Percentiles rank a stretch among this genome's conserved stretches.
These are phyloP conservation scores for Cylindrotheca fusiformis DNA, from an alignment of 108 stramenopile species.

Conservation along the genomic window DNA sequence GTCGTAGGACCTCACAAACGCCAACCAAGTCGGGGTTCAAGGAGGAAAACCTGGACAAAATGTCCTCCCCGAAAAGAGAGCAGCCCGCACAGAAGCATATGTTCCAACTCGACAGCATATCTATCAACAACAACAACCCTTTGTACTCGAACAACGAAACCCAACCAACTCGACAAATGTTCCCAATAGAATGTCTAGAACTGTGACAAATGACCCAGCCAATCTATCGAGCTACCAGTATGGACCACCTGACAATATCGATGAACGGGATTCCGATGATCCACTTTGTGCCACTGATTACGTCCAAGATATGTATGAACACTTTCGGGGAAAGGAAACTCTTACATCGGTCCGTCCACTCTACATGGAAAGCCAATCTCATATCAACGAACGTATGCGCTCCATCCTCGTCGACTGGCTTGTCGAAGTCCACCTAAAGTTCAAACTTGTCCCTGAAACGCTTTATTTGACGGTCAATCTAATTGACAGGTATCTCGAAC, in stretches of 20 bases:
- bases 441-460: slow-evolving; percentile 88
- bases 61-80: slow-evolving; percentile 31
- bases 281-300: slow-evolving; percentile 94
- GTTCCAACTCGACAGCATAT: slow-evolving; percentile 27
- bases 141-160: slow-evolving; percentile 28
- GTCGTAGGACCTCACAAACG: slow-evolving; percentile 38
- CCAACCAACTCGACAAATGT: slow-evolving; percentile 21
- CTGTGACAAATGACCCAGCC: slow-evolving; percentile 4
- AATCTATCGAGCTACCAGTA: slow-evolving; percentile 64
- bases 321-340: slow-evolving; percentile 85
- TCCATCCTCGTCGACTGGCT: slow-evolving; percentile 96
- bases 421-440: slow-evolving; percentile 93
- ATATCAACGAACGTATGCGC: slow-evolving; percentile 92
- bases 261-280: slow-evolving; percentile 91
- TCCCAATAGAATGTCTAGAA: slow-evolving; percentile 21
- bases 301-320: slow-evolving; percentile 94
- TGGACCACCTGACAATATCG: slow-evolving; percentile 89
- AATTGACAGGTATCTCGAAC: slow-evolving; percentile 84
- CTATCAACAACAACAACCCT: slow-evolving; percentile 16
- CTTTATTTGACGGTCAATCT: slow-evolving; percentile 85
- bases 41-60: slow-evolving; percentile 33
- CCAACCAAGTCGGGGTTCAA: slow-evolving; percentile 13
- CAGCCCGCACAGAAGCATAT: slow-evolving; percentile 20
- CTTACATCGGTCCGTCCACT: slow-evolving; percentile 72
- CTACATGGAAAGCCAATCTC: slow-evolving; percentile 56